phyloP scores from a whole-genome alignment of 2,329 filamentous ascomycete species.

The Pseudonectria foliicola region DNA sequence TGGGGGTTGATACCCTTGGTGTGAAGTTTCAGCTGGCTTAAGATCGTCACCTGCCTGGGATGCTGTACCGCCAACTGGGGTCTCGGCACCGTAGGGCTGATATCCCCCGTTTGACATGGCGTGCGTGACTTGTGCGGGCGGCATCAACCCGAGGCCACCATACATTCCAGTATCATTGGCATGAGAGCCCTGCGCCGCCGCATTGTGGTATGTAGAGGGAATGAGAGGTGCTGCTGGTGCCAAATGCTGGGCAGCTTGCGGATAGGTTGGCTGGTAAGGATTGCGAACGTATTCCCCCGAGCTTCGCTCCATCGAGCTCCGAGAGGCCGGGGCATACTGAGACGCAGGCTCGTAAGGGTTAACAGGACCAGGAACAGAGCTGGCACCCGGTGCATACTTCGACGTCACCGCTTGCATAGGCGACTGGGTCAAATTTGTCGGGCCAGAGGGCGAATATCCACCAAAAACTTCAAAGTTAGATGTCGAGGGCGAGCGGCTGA shows the following conservation, averaged over 20 bases:
- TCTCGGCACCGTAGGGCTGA: slow-evolving; percentile 23
- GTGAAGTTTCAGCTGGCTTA: slow-evolving; percentile 10
- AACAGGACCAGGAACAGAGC: slow-evolving; percentile 9
- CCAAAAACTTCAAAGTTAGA: slow-evolving; percentile 70
- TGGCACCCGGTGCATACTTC: slow-evolving; percentile 28
- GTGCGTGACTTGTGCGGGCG: slow-evolving; percentile 20
- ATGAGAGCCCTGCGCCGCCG: slow-evolving; percentile 3
- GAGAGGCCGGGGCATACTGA: slow-evolving; percentile 40
- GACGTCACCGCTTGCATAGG: slow-evolving; percentile 31
- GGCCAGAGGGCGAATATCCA: slow-evolving; percentile 33
- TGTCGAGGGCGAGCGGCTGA: slow-evolving; percentile 66
- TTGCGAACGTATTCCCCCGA: slow-evolving; percentile 25
- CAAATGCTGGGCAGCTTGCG: slow-evolving; percentile 7
- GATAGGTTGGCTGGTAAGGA: slow-evolving; percentile 31
- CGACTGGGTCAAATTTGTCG: slow-evolving; percentile 24
- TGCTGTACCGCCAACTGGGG: slow-evolving; percentile 16
- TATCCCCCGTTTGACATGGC: slow-evolving; percentile 14
- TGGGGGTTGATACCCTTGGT: slow-evolving; percentile 36
- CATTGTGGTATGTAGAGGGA: slow-evolving; percentile 9
- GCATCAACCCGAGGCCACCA: slow-evolving; percentile 13
- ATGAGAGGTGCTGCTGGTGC: slow-evolving; percentile 12
- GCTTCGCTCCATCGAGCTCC: slow-evolving; percentile 20
- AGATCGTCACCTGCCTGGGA: slow-evolving; percentile 3
- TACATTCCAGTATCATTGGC: slow-evolving; percentile 3
- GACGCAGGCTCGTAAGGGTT: slow-evolving; percentile 34